phyloP scores from a whole-genome alignment of 108 stramenopile genomes.

The Pelagomonas calceolata region DNA sequence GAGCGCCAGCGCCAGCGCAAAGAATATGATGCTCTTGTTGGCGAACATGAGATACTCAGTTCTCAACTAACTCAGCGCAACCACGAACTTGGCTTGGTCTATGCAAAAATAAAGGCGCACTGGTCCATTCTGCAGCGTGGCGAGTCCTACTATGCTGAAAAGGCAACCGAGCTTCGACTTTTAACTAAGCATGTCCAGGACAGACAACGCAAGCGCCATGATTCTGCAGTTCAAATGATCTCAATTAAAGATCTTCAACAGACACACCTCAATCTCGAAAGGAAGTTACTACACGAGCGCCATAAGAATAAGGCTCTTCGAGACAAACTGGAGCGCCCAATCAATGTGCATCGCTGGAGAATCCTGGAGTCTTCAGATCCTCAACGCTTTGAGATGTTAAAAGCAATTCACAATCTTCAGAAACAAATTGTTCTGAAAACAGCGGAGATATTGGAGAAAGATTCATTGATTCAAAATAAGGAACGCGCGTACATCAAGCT shows the following conservation, averaged over 20 bases:
- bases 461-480: constrained; percentile 41
- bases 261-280: constrained; percentile 29
- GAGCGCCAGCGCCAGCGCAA: constrained; percentile 47
- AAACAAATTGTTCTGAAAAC: constrained; percentile 34
- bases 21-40: constrained; percentile 40
- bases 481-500: constrained; percentile 52
- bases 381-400: constrained; percentile 37
- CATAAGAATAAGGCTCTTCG: constrained; percentile 30
- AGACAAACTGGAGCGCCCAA: constrained; percentile 46
- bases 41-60: constrained; percentile 43
- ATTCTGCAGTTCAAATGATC: constrained; percentile 16
- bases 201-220: constrained; percentile 17
- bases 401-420: constrained; percentile 37
- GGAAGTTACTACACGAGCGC: constrained; percentile 34
- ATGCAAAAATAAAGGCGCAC: constrained; percentile 53
- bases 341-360: constrained; percentile 59
- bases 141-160: constrained; percentile 29
- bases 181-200: neutral
- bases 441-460: constrained; percentile 28
- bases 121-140: constrained; percentile 37
- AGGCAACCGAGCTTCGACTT: constrained; percentile 3
- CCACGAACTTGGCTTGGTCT: constrained; percentile 41
- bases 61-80: constrained; percentile 46
- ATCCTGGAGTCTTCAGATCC: constrained; percentile 45
- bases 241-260: constrained; percentile 20